phyloP scores from a whole-genome alignment of 2,329 filamentous ascomycete species.

The Camillea tinctor region DNA sequence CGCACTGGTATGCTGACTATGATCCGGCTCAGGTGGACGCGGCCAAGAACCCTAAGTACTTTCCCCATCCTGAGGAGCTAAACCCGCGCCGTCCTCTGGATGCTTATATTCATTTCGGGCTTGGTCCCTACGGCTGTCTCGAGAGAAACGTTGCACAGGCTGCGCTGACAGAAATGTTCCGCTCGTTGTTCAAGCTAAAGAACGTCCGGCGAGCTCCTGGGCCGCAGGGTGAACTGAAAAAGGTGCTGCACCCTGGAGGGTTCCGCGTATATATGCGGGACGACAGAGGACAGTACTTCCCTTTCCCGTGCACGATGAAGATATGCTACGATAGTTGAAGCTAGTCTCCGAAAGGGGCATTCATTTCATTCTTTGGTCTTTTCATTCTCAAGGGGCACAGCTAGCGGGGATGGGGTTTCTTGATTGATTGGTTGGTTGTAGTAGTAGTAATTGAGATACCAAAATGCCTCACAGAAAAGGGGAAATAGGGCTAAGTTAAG shows the following conservation, averaged over 20 bases:
- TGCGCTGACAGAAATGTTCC: slow-evolving; percentile 66
- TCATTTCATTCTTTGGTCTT: neutral
- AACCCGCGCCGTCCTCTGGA: slow-evolving; percentile 62
- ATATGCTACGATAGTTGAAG: slow-evolving; percentile 31
- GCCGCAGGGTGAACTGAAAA: slow-evolving; percentile 66
- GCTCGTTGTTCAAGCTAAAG: slow-evolving; percentile 59
- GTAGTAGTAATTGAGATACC: too few relatives aligned
- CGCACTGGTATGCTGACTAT: neutral
- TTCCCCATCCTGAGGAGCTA: slow-evolving; percentile 61
- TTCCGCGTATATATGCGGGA: slow-evolving; percentile 63
- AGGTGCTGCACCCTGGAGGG: slow-evolving; percentile 54
- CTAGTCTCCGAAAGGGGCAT: neutral
- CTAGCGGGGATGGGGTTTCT: too few relatives aligned
- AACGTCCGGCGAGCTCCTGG: slow-evolving; percentile 62
- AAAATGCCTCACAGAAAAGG: too few relatives aligned
- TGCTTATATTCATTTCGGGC: slow-evolving; percentile 63
- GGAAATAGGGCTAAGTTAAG: too few relatives aligned
- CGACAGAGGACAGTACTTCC: slow-evolving; percentile 59
- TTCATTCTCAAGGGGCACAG: neutral
- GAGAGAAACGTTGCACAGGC: slow-evolving; percentile 60
- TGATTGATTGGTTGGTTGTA: too few relatives aligned
- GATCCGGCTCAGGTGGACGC: slow-evolving; percentile 39
- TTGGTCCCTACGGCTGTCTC: slow-evolving; percentile 62
- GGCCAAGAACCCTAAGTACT: slow-evolving; percentile 55
- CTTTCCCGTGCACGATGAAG: slow-evolving; percentile 39